A percentile compares a stretch with the other conserved stretches of the same genome.
Evolutionary conservation across 75 land plant species (phyloP).

Genomic region (Sequoia sempervirens): DNA sequence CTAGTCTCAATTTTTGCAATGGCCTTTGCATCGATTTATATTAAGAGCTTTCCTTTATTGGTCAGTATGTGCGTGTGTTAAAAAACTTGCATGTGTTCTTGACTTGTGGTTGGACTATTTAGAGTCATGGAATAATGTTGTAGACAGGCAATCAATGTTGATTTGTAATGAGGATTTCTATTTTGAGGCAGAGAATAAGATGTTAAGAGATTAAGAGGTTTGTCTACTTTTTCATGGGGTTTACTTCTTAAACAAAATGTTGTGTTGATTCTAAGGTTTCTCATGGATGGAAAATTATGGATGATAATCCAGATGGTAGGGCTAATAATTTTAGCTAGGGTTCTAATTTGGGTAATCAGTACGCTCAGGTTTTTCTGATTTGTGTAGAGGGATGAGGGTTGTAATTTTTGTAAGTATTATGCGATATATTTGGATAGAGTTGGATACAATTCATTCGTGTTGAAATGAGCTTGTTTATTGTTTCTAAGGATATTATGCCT

Average conservation of each 20-base stretch:
- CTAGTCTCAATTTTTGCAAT: constrained; percentile 53
- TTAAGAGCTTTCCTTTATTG: constrained; percentile 66
- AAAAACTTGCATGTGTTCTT: constrained; percentile 54
- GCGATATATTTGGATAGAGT: too few relatives aligned
- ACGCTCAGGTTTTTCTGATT: too few relatives aligned
- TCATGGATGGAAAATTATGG: neutral
- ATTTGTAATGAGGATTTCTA: constrained; percentile 19
- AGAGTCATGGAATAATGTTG: constrained; percentile 56
- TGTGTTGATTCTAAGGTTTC: neutral
- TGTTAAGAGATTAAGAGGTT: neutral
- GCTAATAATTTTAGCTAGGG: too few relatives aligned
- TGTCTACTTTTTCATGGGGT: neutral
- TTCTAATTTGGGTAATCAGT: too few relatives aligned
- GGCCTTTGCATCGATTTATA: constrained; percentile 78
- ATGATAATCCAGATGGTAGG: neutral
- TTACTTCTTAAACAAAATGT: neutral
- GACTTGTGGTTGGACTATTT: constrained; percentile 67
- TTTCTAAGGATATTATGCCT: too few relatives aligned
- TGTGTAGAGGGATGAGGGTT: too few relatives aligned
- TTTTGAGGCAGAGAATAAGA: constrained; percentile 14
- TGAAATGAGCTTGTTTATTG: too few relatives aligned
- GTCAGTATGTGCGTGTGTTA: constrained; percentile 62
- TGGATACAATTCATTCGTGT: too few relatives aligned
- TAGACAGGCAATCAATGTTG: constrained; percentile 6
- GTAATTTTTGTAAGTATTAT: too few relatives aligned